A percentile compares a stretch with the other conserved stretches of the same genome.
These are phyloP conservation scores for Aspergillus ibericus DNA, from an alignment of 2,329 filamentous ascomycete genomes.

Conservation along the genomic window DNA sequence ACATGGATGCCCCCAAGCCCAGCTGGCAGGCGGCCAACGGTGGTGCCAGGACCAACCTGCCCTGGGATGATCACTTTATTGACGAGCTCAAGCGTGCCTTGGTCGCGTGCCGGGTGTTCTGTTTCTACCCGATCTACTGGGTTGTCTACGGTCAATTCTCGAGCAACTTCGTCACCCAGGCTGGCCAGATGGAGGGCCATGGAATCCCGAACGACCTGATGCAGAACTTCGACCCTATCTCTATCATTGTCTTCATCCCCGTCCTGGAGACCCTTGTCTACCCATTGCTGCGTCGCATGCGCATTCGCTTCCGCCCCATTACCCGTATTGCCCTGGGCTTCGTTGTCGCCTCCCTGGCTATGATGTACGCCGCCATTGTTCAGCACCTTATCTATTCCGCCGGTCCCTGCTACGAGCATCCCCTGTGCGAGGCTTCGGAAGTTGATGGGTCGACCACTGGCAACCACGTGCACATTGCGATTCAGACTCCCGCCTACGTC, in stretches of 20 bases:
- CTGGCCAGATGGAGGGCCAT: conserved; percentile 61
- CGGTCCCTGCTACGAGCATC: conserved; percentile 52
- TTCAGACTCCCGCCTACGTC: conserved; percentile 48
- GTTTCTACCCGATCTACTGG: conserved; percentile 70
- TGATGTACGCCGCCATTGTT: conserved; percentile 61
- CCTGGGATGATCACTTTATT: conserved; percentile 70
- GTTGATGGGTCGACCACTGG: conserved; percentile 34
- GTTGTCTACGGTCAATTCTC: conserved; percentile 68
- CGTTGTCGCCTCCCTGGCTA: conserved; percentile 61
- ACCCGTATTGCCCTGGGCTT: conserved; percentile 74
- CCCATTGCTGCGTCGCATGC: conserved; percentile 63
- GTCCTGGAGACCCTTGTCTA: conserved; percentile 69
- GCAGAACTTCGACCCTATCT: conserved; percentile 72
- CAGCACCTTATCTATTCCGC: conserved; percentile 57
- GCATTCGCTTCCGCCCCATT: conserved; percentile 70
- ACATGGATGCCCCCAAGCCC: conserved; percentile 66
- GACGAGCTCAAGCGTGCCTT: conserved; percentile 69
- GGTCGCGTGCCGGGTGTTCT: conserved; percentile 68
- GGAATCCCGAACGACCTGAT: conserved; percentile 77
- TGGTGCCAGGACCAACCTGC: conserved; percentile 41
- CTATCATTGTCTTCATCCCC: conserved; percentile 73
- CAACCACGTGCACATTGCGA: conserved; percentile 47
- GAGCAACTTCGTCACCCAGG: conserved; percentile 67
- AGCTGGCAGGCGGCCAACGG: conserved; percentile 59
- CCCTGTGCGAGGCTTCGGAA: conserved; percentile 34